phyloP scores from a whole-genome alignment of 73 alveolate genomes.

The Paramecium tetraurelia region DNA sequence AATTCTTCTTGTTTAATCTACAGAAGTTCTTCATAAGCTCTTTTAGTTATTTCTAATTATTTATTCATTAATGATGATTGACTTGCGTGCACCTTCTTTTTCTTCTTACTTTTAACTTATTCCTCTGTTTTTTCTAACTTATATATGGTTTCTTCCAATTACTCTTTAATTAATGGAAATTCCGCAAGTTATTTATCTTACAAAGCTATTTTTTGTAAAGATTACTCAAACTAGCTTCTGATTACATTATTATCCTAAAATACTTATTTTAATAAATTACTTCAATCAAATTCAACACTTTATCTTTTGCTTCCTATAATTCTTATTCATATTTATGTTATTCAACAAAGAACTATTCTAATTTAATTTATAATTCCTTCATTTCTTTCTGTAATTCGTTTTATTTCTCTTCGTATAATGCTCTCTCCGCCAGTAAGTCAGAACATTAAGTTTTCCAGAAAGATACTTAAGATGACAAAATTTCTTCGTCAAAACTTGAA shows the following conservation, averaged over 20 bases:
- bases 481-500: conserved; percentile 15
- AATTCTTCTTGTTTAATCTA: neutral
- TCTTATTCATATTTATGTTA: conserved; percentile 16
- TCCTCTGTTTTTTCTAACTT: neutral
- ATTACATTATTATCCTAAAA: conserved; percentile 6
- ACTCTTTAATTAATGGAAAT: neutral
- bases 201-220: neutral
- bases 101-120: neutral
- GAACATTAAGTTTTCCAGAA: conserved; percentile 16
- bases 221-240: conserved; percentile 1
- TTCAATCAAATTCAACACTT: conserved; percentile 19
- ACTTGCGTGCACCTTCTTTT: neutral
- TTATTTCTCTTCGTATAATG: neutral
- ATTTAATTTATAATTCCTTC: neutral
- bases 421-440: neutral
- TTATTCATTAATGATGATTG: neutral
- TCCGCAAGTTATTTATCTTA: neutral
- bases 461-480: neutral
- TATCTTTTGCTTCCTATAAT: conserved; percentile 3
- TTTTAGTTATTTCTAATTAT: conserved; percentile 14
- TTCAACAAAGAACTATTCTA: neutral
- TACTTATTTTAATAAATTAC: neutral
- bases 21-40: neutral
- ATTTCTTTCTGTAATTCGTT: neutral
- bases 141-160: neutral